Conservation (phyloP, 441 rosid species). For the Geranium incanum region DNA sequence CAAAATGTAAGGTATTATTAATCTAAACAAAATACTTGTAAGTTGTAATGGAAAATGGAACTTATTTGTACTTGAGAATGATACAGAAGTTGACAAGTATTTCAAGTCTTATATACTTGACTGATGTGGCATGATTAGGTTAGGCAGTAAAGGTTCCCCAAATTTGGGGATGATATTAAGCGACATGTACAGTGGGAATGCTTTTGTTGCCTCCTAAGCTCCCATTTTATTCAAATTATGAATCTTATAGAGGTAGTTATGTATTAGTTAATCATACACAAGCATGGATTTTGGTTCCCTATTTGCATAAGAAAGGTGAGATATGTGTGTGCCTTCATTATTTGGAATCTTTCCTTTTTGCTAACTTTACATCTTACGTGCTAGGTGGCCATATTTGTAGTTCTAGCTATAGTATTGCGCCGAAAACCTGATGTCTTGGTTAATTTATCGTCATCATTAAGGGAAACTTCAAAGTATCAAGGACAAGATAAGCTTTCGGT, state of each 20-base stretch:
- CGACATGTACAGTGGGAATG: not conserved
- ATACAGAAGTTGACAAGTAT: not conserved
- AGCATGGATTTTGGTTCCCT: not conserved
- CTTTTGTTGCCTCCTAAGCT: not conserved
- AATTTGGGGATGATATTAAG: not conserved
- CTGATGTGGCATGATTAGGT: not conserved
- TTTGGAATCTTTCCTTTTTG: not conserved
- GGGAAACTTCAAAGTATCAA: slow-evolving; percentile 40
- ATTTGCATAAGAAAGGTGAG: not conserved
- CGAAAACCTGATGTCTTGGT: slow-evolving; percentile 78
- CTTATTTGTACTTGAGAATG: not conserved
- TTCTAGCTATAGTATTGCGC: slow-evolving; percentile 67
- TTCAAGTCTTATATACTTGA: not conserved
- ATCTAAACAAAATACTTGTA: not conserved
- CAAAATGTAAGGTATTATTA: too few species aligned
- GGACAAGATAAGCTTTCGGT: slow-evolving; percentile 72
- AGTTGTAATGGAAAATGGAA: not conserved
- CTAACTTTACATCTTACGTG: slow-evolving; percentile 19
- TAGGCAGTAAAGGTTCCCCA: not conserved
- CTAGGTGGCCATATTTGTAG: slow-evolving; percentile 87
- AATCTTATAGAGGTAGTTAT: not conserved
- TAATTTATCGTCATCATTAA: slow-evolving; percentile 45
- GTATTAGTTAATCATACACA: not conserved
- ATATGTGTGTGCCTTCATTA: not conserved
- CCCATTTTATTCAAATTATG: not conserved